phyloP scores from a whole-genome alignment of 805 yeast genomes.

The Wickerhamomyces strasburgensis region DNA sequence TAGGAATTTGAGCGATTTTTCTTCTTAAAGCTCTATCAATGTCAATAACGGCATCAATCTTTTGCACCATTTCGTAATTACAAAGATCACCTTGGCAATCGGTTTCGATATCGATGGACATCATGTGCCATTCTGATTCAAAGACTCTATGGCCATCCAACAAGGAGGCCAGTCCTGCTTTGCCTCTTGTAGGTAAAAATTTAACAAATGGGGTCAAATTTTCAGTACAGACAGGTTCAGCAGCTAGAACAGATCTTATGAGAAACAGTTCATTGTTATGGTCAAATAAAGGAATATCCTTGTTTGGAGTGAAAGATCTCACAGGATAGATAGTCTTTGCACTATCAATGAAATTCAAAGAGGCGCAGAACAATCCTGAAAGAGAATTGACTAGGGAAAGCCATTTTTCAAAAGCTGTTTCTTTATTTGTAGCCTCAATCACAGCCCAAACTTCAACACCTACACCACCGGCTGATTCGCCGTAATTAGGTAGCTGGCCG shows the following conservation, averaged over 20 bases:
- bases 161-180: conserved; percentile 78
- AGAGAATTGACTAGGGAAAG: conserved; percentile 61
- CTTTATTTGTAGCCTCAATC: conserved; percentile 56
- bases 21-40: conserved; percentile 64
- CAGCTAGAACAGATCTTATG: conserved; percentile 82
- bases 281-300: conserved; percentile 26
- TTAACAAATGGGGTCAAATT: conserved; percentile 91
- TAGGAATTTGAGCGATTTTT: conserved; percentile 66
- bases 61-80: conserved; percentile 52
- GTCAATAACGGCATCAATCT: conserved; percentile 68
- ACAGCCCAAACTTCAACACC: conserved; percentile 94
- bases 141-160: conserved; percentile 88
- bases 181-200: conserved; percentile 86
- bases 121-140: conserved; percentile 90
- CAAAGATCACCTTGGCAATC: conserved; percentile 43
- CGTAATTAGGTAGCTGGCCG: conserved; percentile 77
- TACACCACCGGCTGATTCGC: conserved; percentile 77
- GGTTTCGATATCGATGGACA: conserved; percentile 77
- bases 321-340: conserved; percentile 70
- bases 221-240: conserved; percentile 96
- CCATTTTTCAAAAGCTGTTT: conserved; percentile 65
- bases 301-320: conserved; percentile 28
- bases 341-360: conserved; percentile 80
- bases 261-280: conserved; percentile 41
- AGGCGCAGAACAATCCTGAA: conserved; percentile 93